phyloP scores from a whole-genome alignment of 768 basidiomycete species.

The Suillus subaureus region DNA sequence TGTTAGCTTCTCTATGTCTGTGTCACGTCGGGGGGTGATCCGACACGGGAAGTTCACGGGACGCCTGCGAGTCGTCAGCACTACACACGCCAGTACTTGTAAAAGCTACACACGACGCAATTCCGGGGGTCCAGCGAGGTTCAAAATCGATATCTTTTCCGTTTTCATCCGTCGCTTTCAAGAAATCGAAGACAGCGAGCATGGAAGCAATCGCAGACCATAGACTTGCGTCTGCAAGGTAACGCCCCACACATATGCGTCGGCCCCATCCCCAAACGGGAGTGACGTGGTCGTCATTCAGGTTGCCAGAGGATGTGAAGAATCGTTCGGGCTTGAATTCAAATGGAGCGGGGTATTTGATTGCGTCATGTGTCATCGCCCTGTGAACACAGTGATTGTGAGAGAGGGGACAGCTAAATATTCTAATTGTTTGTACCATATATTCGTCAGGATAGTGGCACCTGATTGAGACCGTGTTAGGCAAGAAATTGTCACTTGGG shows the following conservation, averaged over 20 bases:
- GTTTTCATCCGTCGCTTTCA: conserved; percentile 34
- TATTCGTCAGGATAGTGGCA: conserved; percentile 7
- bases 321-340: conserved; percentile 40
- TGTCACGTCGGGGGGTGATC: conserved; percentile 19
- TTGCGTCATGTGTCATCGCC: conserved; percentile 42
- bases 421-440: not conserved
- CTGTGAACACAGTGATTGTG: conserved; percentile 17
- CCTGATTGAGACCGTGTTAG: not conserved
- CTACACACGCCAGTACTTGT: not conserved
- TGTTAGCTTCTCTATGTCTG: conserved; percentile 10
- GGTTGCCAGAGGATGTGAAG: conserved; percentile 14
- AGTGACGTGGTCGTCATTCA: conserved; percentile 6
- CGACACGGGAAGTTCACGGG: conserved; percentile 25
- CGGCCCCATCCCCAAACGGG: conserved; percentile 12
- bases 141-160: conserved; percentile 32
- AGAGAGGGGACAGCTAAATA: no score
- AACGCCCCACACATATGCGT: conserved; percentile 40
- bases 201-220: conserved; percentile 41
- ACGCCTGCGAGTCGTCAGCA: conserved; percentile 18
- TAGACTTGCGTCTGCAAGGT: conserved; percentile 37
- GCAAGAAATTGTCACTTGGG: not conserved
- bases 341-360: conserved; percentile 32
- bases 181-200: conserved; percentile 41
- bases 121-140: conserved; percentile 23
- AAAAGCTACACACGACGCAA: conserved; percentile 21